These are phyloP conservation scores for Penicillium cataractarum DNA, from an alignment of 495 filamentous ascomycete genomes.

Conservation along the genomic window DNA sequence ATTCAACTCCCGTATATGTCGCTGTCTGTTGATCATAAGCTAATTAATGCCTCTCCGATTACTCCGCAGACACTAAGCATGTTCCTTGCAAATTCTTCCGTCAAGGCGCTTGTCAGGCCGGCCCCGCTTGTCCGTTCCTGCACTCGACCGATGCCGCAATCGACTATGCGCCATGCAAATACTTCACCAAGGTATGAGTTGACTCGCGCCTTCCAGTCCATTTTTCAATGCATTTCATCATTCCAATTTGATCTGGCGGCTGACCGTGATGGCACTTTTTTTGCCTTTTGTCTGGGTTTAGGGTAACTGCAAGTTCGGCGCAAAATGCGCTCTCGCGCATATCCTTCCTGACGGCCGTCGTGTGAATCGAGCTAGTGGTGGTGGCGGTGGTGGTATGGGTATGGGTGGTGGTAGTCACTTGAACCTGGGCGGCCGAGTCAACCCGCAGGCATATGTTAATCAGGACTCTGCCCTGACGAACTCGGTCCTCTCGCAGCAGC, in stretches of 20 bases:
- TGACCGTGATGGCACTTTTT: conserved; percentile 13
- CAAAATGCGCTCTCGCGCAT: conserved; percentile 95
- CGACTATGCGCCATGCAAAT: conserved; percentile 91
- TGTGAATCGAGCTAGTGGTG: conserved; percentile 63
- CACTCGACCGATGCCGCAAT: conserved; percentile 81
- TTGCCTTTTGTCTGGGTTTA: conserved; percentile 42
- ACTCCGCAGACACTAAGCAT: conserved; percentile 81
- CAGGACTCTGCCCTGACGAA: conserved; percentile 80
- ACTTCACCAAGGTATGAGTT: conserved; percentile 86
- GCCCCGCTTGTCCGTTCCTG: conserved; percentile 92
- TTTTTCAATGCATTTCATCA: background rate
- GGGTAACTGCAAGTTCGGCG: conserved; percentile 99
- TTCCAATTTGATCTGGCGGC: background rate
- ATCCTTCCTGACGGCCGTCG: conserved; percentile 90
- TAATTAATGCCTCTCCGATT: conserved; percentile 25
- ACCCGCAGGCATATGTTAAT: conserved; percentile 64
- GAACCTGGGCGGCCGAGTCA: conserved; percentile 72
- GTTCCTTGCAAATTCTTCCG: conserved; percentile 99
- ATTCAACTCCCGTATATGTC: background rate
- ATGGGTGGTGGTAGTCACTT: conserved; percentile 57
- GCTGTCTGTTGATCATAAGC: background rate
- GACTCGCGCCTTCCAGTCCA: background rate
- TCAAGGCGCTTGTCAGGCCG: conserved; percentile 94
- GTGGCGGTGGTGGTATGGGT: conserved; percentile 37
- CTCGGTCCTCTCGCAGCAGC: conserved; percentile 77